phyloP scores from a whole-genome alignment of 345 rosid species.

The Eutrema japonicum region DNA sequence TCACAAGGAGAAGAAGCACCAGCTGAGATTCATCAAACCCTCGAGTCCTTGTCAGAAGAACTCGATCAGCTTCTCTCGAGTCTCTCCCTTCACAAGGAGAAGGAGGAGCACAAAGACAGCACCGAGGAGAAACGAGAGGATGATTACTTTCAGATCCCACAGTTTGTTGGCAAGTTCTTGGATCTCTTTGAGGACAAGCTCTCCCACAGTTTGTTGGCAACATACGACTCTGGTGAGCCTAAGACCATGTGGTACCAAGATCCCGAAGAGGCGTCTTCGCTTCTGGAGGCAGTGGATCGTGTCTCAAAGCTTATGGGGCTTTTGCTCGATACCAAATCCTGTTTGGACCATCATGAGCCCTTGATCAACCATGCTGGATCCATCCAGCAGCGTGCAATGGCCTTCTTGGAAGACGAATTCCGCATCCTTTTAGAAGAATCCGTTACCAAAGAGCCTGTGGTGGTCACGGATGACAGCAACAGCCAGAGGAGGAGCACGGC shows the following conservation, averaged over 20 bases:
- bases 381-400: slow-evolving; percentile 75
- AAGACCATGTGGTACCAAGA: slow-evolving; percentile 48
- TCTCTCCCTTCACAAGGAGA: slow-evolving; percentile 35
- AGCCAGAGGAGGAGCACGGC: slow-evolving; percentile 42
- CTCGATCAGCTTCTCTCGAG: slow-evolving; percentile 51
- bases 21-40: slow-evolving; percentile 44
- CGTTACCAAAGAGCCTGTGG: slow-evolving; percentile 25
- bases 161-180: slow-evolving; percentile 59
- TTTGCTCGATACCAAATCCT: slow-evolving; percentile 47
- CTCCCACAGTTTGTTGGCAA: slow-evolving; percentile 50
- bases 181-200: slow-evolving; percentile 62
- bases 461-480: slow-evolving; percentile 26
- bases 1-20: slow-evolving; percentile 40
- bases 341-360: slow-evolving; percentile 44
- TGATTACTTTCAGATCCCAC: slow-evolving; percentile 48
- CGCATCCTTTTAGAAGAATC: slow-evolving; percentile 56
- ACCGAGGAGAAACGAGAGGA: slow-evolving; percentile 23
- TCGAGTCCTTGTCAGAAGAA: slow-evolving; percentile 60
- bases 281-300: slow-evolving; percentile 57
- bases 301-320: slow-evolving; percentile 55
- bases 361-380: slow-evolving; percentile 60
- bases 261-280: slow-evolving; percentile 50
- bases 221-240: slow-evolving; percentile 50
- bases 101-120: slow-evolving; percentile 25
- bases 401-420: slow-evolving; percentile 76